phyloP scores from a whole-genome alignment of 1,284 basidiomycete species.

The Paramarasmius palmivorus region DNA sequence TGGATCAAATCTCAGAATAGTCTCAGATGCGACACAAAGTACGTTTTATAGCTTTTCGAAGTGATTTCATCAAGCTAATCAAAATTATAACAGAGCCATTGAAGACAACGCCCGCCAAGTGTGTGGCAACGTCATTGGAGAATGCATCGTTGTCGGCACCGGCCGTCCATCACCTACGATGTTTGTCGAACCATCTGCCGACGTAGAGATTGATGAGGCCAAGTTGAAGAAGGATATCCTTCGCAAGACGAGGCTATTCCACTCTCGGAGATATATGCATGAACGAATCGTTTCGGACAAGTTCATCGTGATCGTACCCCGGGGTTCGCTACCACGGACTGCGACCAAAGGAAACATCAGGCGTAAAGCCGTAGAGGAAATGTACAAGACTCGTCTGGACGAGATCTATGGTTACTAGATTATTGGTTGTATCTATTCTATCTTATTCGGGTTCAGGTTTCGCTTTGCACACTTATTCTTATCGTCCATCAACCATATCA shows the following conservation, averaged over 20 bases:
- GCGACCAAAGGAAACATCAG: slow-evolving; percentile 75
- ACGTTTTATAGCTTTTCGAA: slow-evolving; percentile 13
- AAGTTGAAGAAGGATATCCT: slow-evolving; percentile 67
- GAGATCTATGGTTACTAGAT: slow-evolving; percentile 39
- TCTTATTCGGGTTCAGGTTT: too few species aligned
- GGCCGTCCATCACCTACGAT: slow-evolving; percentile 64
- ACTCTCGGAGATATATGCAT: slow-evolving; percentile 65
- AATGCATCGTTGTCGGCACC: slow-evolving; percentile 66
- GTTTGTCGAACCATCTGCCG: slow-evolving; percentile 54
- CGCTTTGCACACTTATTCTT: too few species aligned
- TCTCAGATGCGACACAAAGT: slow-evolving; percentile 59
- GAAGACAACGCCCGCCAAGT: slow-evolving; percentile 62
- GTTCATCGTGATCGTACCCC: slow-evolving; percentile 60
- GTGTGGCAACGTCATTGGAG: slow-evolving; percentile 54
- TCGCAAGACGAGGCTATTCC: slow-evolving; percentile 63
- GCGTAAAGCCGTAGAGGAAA: slow-evolving; percentile 62
- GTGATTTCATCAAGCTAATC: not conserved
- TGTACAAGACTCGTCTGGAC: slow-evolving; percentile 54
- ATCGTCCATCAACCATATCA: too few species aligned
- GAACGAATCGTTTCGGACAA: slow-evolving; percentile 62
- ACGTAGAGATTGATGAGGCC: slow-evolving; percentile 43
- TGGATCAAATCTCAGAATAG: slow-evolving; percentile 64
- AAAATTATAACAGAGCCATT: slow-evolving; percentile 44
- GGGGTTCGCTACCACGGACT: slow-evolving; percentile 61
- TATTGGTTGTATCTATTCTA: not conserved